phyloP scores from a whole-genome alignment of 192 early-diverging fungal genomes.

The Backusella australiensis region DNA sequence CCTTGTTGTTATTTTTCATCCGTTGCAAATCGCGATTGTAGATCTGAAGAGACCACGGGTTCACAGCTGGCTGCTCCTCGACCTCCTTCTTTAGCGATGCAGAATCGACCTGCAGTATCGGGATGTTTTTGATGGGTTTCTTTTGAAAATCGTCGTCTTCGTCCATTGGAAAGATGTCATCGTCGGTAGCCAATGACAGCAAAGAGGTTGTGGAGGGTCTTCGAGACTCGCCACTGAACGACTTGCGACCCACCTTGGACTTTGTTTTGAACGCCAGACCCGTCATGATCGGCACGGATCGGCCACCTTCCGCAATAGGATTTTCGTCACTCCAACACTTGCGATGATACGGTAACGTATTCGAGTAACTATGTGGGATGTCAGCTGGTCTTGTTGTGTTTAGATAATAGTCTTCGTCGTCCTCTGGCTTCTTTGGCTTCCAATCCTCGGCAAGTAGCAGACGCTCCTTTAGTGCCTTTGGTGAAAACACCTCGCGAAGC shows the following conservation, averaged over 20 bases:
- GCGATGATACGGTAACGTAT: not conserved
- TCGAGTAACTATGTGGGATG: conserved; percentile 2
- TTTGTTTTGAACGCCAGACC: not conserved
- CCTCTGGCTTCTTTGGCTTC: not conserved
- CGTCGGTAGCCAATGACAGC: not conserved
- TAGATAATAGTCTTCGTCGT: not conserved
- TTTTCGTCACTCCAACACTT: not conserved
- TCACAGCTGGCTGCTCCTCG: not conserved
- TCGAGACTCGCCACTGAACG: not conserved
- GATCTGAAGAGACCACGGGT: conserved; percentile 30
- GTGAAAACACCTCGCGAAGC: conserved; percentile 87
- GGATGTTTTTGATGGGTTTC: not conserved
- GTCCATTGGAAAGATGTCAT: conserved; percentile 26
- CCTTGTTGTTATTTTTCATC: conserved; percentile 16
- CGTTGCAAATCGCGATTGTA: conserved; percentile 25
- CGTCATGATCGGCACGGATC: conserved; percentile 12
- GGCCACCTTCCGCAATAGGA: conserved; percentile 2
- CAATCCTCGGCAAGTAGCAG: conserved; percentile 53
- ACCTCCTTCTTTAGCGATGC: not conserved
- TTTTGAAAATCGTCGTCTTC: conserved; percentile 13
- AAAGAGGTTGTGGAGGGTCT: not conserved
- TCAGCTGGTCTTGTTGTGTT: not conserved
- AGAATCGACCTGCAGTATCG: not conserved
- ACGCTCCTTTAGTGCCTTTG: conserved; percentile 73
- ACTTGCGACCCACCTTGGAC: not conserved